Evolutionary conservation across 2,329 filamentous ascomycete genomes (phyloP), one percentile per base, ranked within the genome.

Genomic region (Fusarium sp.): DNA sequence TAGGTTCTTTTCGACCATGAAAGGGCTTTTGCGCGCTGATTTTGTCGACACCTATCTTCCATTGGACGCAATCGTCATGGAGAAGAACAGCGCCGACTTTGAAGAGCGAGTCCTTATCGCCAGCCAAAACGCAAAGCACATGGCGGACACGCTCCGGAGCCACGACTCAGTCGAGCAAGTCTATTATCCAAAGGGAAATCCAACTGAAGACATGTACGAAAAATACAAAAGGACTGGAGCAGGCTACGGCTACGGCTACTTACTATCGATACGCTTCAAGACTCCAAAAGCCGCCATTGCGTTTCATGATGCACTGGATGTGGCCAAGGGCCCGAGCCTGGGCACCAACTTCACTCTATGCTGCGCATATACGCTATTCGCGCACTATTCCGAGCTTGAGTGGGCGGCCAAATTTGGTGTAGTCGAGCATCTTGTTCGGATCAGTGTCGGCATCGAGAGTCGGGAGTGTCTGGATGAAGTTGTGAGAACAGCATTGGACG

Each of bases 161-260:
- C 70, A 74, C 32, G 15, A 39, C 6, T 47, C 63, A 1, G 69
- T 74, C 2, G 56, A 60, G 2, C 40, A 53, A 32, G 76, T 82
- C 1, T 75, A 74, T 45, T 83, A 83, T 58, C 80, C 82, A 3
- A 73, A 75, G 22, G 75, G 78, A 1, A 72, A 64, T 22, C 49
- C 73, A 1, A 75, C 79, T 1, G 52, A 74, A 9, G 78, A 81
- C 0, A 42, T 65, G 1, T 72, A 74, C 36, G 69, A 70, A 4
- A 41, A 46, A 3, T 68, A 65, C 43, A 67, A 48, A 3, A 79
- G 83, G 36, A 74, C 70, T 4, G 65, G 66, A 0, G 78, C 78
- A 0, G 83, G 82, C 0, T 83, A 84, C 58, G 83, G 82, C 0
- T 83, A 84, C 58, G 84, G 84, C 1, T 83, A 80, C 62, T 74